Conservation (phyloP, 306 rosid species). For the Prosopis cineraria region DNA sequence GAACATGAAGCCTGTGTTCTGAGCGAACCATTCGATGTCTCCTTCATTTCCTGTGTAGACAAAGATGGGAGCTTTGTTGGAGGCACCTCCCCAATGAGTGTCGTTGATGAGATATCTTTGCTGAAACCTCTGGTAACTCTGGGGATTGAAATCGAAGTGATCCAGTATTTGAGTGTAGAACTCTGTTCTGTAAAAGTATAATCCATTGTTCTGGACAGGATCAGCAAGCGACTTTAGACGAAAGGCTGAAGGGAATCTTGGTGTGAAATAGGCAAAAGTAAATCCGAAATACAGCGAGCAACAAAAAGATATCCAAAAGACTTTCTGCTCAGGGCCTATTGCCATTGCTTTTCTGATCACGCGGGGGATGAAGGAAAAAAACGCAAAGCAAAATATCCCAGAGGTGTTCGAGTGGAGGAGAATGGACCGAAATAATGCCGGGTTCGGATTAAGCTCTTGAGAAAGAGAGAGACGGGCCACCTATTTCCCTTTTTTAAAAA, state of each 20-base stretch:
- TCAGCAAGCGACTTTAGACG: slow-evolving; percentile 23
- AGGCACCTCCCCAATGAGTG: slow-evolving; percentile 81
- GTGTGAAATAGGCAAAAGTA: slow-evolving; percentile 14
- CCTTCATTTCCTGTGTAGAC: slow-evolving; percentile 97
- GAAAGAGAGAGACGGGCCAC: no score
- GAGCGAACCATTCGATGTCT: slow-evolving; percentile 77
- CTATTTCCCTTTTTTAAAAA: no score
- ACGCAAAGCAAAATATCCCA: not conserved
- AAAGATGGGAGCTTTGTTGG: slow-evolving; percentile 73
- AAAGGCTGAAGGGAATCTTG: slow-evolving; percentile 44
- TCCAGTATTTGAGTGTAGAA: slow-evolving; percentile 88
- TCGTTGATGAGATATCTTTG: slow-evolving; percentile 81
- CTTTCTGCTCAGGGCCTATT: not conserved
- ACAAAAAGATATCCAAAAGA: slow-evolving; percentile 16
- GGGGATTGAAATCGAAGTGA: slow-evolving; percentile 78
- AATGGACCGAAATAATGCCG: not conserved
- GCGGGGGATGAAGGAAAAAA: not conserved
- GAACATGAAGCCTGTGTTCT: slow-evolving; percentile 78
- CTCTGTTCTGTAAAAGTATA: slow-evolving; percentile 55
- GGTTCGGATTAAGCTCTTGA: no score
- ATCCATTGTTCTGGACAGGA: slow-evolving; percentile 38
- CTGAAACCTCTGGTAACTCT: slow-evolving; percentile 68
- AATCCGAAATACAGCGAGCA: not conserved
- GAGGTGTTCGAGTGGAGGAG: not conserved
- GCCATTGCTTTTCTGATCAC: not conserved